Conservation (phyloP, 495 filamentous ascomycete genomes). For the Penicillium nucicola region DNA sequence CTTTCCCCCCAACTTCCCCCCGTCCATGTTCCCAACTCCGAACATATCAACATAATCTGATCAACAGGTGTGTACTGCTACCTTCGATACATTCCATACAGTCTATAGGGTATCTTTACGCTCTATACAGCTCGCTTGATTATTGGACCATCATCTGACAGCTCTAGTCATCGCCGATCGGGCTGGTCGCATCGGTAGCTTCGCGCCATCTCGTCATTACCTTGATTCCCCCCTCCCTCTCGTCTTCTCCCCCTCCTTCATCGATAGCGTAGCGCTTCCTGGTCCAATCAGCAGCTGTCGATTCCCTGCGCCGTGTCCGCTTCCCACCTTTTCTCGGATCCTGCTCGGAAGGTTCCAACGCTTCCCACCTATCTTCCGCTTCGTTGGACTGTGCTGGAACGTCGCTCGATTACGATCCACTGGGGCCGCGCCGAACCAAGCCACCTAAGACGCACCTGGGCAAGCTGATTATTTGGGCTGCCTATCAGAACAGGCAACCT, state of each 20-base stretch:
- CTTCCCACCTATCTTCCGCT: conserved; percentile 9
- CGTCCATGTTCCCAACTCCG: background rate
- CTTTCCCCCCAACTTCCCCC: conserved; percentile 6
- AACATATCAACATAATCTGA: background rate
- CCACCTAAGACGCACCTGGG: background rate
- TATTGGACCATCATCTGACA: conserved; percentile 26
- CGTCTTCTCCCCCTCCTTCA: conserved; percentile 10
- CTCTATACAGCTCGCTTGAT: conserved; percentile 17
- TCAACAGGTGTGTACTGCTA: background rate
- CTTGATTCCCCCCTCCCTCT: conserved; percentile 5
- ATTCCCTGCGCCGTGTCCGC: conserved; percentile 5
- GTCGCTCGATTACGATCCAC: conserved; percentile 10
- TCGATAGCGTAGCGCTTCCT: conserved; percentile 23
- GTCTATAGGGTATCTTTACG: background rate
- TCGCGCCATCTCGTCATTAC: conserved; percentile 28
- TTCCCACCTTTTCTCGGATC: conserved; percentile 10
- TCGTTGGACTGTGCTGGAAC: conserved; percentile 13
- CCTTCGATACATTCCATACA: background rate
- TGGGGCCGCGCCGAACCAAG: conserved; percentile 8
- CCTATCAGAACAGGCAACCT: conserved; percentile 8
- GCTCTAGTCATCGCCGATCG: conserved; percentile 20
- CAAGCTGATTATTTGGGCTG: conserved; percentile 11
- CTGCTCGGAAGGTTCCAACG: conserved; percentile 19
- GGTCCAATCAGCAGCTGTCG: conserved; percentile 20
- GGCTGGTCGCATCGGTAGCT: conserved; percentile 29